A percentile compares a stretch with the other conserved stretches of the same genome.
Evolutionary conservation across 192 early-diverging fungal species (phyloP).

Genomic region (Entomortierella parvispora): DNA sequence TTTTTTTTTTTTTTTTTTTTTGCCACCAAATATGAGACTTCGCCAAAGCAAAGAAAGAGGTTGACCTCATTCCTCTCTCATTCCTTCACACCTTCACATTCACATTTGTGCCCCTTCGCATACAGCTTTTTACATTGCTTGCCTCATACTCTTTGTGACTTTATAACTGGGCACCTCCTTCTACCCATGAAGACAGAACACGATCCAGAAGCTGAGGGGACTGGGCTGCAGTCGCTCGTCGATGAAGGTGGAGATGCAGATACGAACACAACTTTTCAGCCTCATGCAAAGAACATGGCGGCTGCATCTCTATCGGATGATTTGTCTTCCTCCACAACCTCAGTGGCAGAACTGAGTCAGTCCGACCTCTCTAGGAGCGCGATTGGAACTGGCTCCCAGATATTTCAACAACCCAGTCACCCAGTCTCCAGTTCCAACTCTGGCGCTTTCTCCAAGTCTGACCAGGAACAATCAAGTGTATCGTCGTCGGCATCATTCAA

Average conservation of each 20-base stretch:
- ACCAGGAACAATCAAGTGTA: background rate
- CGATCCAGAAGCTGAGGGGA: too few relatives aligned
- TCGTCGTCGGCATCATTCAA: background rate
- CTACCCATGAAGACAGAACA: too few relatives aligned
- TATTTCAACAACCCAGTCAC: background rate
- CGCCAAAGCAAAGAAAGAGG: background rate
- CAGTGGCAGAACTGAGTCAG: background rate
- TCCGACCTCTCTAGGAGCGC: too few relatives aligned
- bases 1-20: slow-evolving; percentile 2
- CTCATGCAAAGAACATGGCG: too few relatives aligned
- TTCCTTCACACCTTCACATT: background rate
- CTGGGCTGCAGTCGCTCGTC: too few relatives aligned
- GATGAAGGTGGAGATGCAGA: too few relatives aligned
- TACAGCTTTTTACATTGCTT: background rate
- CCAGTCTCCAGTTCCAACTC: too few relatives aligned
- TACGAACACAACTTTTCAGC: too few relatives aligned
- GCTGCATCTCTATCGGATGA: too few relatives aligned
- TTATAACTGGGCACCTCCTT: background rate
- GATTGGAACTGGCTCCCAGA: background rate
- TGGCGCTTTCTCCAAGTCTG: background rate
- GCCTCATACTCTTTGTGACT: background rate
- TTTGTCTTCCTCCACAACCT: background rate
- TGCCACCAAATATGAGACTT: background rate
- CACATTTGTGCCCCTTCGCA: background rate
- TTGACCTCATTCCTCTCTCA: background rate